A percentile compares a stretch with the other conserved stretches of the same genome.
phyloP scores from a whole-genome alignment of 2,329 filamentous ascomycete genomes.

The Fusarium longipes region DNA sequence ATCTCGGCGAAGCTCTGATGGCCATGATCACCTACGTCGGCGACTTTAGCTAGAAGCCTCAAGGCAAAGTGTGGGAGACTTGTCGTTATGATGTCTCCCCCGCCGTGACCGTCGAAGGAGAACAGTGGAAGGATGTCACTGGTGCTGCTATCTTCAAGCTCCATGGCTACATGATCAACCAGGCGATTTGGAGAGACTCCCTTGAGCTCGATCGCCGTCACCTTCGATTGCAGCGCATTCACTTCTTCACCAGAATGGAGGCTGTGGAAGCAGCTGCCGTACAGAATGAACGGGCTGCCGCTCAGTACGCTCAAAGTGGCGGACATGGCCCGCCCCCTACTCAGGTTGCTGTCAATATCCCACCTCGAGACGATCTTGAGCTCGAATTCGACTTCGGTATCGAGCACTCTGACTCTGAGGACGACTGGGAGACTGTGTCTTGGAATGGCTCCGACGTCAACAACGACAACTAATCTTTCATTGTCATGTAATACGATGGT shows the following conservation, averaged over 20 bases:
- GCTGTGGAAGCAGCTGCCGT: neutral
- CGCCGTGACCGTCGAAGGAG: neutral
- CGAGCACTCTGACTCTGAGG: neutral
- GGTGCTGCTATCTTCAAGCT: neutral
- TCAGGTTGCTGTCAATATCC: neutral
- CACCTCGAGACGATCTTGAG: neutral
- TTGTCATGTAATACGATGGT: neutral
- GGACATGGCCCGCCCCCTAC: too few relatives aligned
- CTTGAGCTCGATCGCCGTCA: neutral
- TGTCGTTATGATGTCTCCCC: conserved; percentile 12
- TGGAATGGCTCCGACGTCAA: neutral
- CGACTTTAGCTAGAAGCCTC: neutral
- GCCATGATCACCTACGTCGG: neutral
- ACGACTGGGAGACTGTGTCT: neutral
- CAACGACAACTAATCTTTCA: neutral
- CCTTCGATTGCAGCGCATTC: neutral
- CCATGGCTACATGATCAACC: neutral
- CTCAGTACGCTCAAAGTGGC: neutral
- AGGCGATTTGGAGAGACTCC: neutral
- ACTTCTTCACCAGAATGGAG: neutral
- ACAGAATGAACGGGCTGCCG: neutral
- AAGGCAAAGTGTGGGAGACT: neutral
- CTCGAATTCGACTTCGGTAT: neutral
- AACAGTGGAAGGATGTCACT: neutral
- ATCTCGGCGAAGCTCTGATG: conserved; percentile 6